Conservation (phyloP, 148 eudicot species). For the Rhododendron ovatum region DNA sequence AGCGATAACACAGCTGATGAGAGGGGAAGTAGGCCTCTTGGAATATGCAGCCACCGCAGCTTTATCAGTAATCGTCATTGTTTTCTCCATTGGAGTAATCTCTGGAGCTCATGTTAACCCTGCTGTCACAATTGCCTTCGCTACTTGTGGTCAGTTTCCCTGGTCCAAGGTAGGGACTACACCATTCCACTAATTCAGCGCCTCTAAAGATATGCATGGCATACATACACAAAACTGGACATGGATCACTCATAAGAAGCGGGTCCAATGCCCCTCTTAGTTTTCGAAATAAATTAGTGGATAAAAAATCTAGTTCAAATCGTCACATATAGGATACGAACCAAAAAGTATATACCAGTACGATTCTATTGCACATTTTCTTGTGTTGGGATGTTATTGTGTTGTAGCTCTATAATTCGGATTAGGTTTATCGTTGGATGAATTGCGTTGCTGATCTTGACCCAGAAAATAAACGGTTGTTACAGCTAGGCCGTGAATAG, state of each 20-base stretch:
- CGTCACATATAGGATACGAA: not conserved
- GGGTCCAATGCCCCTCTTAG: not conserved
- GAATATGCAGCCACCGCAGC: constrained; percentile 78
- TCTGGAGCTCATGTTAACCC: constrained; percentile 97
- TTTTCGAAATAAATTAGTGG: not conserved
- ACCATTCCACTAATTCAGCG: not conserved
- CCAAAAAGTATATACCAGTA: not conserved
- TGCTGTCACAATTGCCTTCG: constrained; percentile 78
- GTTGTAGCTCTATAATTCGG: not conserved
- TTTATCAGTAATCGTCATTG: constrained; percentile 49
- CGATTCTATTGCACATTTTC: not conserved
- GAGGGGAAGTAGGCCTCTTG: constrained; percentile 45
- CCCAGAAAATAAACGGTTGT: not conserved
- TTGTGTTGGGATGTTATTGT: not conserved
- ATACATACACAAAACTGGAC: not conserved
- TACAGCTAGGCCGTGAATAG: not conserved
- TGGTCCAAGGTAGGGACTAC: constrained; percentile 57
- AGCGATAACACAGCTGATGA: constrained; percentile 47
- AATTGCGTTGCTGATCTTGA: not conserved
- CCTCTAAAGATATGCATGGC: not conserved
- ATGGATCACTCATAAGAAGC: not conserved
- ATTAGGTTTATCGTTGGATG: not conserved
- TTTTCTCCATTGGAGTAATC: constrained; percentile 53
- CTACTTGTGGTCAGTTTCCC: constrained; percentile 66
- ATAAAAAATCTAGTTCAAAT: not conserved